phyloP scores from a whole-genome alignment of 176 grass and related monocot species.

The Pontederia crassipes region DNA sequence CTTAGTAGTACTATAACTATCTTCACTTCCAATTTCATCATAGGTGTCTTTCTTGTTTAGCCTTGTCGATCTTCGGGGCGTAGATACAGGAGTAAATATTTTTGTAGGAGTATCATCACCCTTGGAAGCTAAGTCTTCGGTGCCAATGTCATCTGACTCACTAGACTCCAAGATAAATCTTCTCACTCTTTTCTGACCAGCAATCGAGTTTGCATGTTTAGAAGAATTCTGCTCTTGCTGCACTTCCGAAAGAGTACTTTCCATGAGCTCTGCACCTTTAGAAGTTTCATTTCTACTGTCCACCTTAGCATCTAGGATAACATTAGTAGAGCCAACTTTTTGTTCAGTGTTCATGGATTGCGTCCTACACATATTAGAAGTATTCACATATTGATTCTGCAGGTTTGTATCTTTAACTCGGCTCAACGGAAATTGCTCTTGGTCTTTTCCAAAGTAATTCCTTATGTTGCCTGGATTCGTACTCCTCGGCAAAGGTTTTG shows the following conservation, averaged over 20 bases:
- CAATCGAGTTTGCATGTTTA: conserved; percentile 5
- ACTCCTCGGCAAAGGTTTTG: conserved; percentile 18
- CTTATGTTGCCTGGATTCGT: conserved; percentile 18
- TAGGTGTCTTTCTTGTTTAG: conserved; percentile 17
- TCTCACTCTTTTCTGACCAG: conserved; percentile 10
- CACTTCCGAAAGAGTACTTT: background rate
- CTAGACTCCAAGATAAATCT: conserved; percentile 8
- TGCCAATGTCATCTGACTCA: conserved; percentile 13
- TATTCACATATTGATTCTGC: conserved; percentile 18
- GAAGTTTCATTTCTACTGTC: conserved; percentile 5
- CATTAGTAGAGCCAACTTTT: conserved; percentile 8
- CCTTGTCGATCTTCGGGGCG: conserved; percentile 18
- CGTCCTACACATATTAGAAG: conserved; percentile 15
- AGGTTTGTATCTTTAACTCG: conserved; percentile 13
- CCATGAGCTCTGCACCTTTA: conserved; percentile 4
- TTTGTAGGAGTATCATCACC: background rate
- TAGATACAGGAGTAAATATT: background rate
- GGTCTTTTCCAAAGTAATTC: conserved; percentile 26
- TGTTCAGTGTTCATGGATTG: conserved; percentile 14
- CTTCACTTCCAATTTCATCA: conserved; percentile 14
- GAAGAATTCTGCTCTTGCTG: background rate
- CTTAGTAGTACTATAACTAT: no score
- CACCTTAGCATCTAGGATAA: conserved; percentile 10
- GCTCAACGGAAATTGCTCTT: conserved; percentile 27
- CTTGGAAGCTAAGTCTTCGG: background rate